Conservation (phyloP, 139 green algal genomes). For the Nannochloris sp. region DNA sequence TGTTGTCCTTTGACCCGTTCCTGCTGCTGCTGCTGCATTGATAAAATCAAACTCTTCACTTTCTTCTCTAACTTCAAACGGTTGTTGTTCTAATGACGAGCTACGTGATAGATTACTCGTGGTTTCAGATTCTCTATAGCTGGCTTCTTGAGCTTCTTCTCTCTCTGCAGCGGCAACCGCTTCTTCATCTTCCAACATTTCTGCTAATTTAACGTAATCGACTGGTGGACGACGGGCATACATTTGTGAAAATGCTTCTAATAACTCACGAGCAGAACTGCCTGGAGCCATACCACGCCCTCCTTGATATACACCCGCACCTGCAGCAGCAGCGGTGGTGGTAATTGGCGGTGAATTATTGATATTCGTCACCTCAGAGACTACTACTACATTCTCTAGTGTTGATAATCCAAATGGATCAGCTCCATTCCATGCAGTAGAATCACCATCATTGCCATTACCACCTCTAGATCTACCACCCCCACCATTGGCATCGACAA, state of each 20-base stretch:
- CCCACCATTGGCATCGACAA: constrained; percentile 1
- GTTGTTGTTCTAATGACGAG: background rate
- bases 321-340: background rate
- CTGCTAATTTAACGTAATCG: constrained; percentile 14
- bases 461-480: background rate
- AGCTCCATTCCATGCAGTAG: too few relatives aligned
- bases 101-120: background rate
- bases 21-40: background rate
- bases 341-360: too few relatives aligned
- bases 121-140: background rate
- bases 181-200: constrained; percentile 3
- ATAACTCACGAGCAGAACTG: constrained; percentile 23
- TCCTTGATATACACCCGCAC: background rate
- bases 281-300: background rate
- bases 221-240: constrained; percentile 18
- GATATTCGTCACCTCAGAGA: background rate
- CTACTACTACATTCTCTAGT: background rate
- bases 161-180: background rate
- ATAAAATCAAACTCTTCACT: background rate
- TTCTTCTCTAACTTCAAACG: background rate
- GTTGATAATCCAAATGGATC: too few relatives aligned
- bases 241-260: constrained; percentile 29
- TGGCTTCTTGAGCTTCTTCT: constrained; percentile 2
- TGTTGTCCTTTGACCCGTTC: background rate
- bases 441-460: background rate